Conservation (phyloP, 495 filamentous ascomycete genomes). For the Talaromyces wortmannii region DNA sequence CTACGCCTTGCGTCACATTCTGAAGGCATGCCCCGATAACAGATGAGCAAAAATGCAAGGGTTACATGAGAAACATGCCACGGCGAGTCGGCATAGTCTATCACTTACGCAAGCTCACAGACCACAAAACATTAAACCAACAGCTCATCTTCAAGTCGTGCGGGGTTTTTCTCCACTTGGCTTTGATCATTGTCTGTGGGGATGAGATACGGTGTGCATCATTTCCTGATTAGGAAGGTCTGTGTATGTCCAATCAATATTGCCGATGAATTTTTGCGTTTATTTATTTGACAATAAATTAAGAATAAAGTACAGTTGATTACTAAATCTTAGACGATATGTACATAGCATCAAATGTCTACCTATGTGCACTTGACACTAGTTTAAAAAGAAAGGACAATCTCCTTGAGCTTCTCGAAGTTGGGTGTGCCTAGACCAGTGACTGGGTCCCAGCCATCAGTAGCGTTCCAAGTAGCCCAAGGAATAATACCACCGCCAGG, state of each 20-base stretch:
- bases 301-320: too few species aligned
- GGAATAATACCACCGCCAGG: slow-evolving; percentile 35
- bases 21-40: background rate
- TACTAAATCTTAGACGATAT: too few species aligned
- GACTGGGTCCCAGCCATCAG: slow-evolving; percentile 55
- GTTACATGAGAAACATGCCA: background rate
- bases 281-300: too few species aligned
- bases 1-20: too few species aligned
- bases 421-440: slow-evolving; percentile 52
- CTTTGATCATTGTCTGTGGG: background rate
- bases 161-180: background rate
- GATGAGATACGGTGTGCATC: background rate
- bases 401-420: slow-evolving; percentile 29
- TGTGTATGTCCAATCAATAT: too few species aligned
- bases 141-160: background rate
- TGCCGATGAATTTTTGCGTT: too few species aligned
- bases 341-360: too few species aligned
- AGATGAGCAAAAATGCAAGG: background rate
- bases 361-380: slow-evolving; percentile 6
- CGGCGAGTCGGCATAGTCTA: background rate
- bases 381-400: slow-evolving; percentile 15
- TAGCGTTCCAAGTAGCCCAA: slow-evolving; percentile 43
- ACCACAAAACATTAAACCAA: too few species aligned
- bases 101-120: too few species aligned
- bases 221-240: background rate